Evolutionary conservation across 257 asterid genomes (phyloP), one percentile per base, ranked within the genome.

Genomic region (Solanum ahanhuiri): DNA sequence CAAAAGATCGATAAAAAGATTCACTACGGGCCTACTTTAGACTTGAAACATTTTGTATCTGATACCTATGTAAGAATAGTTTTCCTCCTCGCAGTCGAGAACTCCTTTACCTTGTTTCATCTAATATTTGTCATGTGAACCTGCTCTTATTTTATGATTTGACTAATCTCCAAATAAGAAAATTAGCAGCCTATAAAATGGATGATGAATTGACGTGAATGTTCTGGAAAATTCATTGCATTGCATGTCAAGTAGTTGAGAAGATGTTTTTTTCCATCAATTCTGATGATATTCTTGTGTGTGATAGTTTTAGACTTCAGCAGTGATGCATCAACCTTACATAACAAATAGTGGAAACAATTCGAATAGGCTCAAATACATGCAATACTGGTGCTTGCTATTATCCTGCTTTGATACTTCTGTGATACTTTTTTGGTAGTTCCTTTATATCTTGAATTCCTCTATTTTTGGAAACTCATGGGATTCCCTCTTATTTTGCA

Each of bases 11-110:
- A 93, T 87, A 96, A 88, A 87, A 90, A 88, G 85, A 88, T 96
- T 82, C 87, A 89, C 34, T 96, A 93, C 88, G 92, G 89, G 83
- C 93, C 98, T 73, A 91, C 93, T 25, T 88, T 96, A 91, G 95
- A 96, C 93, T 91, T 96, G 89, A 95, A 94, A 70, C 95, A 96
- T 81, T 95, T 93, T 87, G 98, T 96, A 34, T 87, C 96, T 77
- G 98, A 96, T 76, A 92, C 98, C 81, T 90, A 92, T 86, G 99
- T 96, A 92, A 94, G 99, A 90, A 88, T 60, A 76, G 23, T 69
- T 81, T 81, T 81, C 69, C 84, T 30, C 20, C 5, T 39, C 25
- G 84, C 18, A 48, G 84, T 51, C 20, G 9, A 33, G 84, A 81
- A 48, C 84, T 48, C 43, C 30, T 28, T 81, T 81, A 9, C 43